Percentiles rank a stretch among this genome's conserved stretches.
These are phyloP conservation scores for Medakamo hakoo DNA, from an alignment of 139 green algal species.

Conservation along the genomic window DNA sequence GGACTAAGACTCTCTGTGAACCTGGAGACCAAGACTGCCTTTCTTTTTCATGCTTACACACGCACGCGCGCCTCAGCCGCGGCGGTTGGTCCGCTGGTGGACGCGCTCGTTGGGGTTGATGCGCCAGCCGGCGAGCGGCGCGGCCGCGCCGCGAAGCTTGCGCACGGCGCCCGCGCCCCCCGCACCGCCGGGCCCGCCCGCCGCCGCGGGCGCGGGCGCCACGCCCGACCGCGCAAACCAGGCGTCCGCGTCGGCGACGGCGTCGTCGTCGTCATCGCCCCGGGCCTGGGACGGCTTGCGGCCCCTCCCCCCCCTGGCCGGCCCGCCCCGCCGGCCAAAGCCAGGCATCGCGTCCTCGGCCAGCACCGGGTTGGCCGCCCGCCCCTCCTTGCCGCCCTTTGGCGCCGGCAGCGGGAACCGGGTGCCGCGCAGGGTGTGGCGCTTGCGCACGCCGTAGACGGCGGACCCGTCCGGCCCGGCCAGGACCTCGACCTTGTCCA, in stretches of 20 bases:
- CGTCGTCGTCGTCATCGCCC: conserved; percentile 2
- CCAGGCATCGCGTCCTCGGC: conserved; percentile 73
- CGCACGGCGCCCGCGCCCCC: too few species aligned
- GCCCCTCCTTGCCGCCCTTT: conserved; percentile 54
- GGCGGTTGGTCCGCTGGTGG: conserved; percentile 47
- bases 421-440: conserved; percentile 64
- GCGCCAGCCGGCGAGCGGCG: conserved; percentile 35
- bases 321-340: conserved; percentile 1
- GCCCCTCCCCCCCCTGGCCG: conserved; percentile 3
- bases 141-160: too few species aligned
- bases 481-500: conserved; percentile 68
- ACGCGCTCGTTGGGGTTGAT: conserved; percentile 75
- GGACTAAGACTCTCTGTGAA: too few species aligned
- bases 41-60: neutral
- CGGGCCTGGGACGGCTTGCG: neutral
- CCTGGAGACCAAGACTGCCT: too few species aligned
- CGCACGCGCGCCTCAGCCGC: conserved; percentile 13
- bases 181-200: conserved; percentile 2
- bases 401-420: conserved; percentile 78
- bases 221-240: too few species aligned
- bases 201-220: neutral
- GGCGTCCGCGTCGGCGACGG: too few species aligned
- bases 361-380: conserved; percentile 50
- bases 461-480: conserved; percentile 50
- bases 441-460: conserved; percentile 61